phyloP scores from a whole-genome alignment of 352 stramenopile genomes.

The Phytophthora meadii region DNA sequence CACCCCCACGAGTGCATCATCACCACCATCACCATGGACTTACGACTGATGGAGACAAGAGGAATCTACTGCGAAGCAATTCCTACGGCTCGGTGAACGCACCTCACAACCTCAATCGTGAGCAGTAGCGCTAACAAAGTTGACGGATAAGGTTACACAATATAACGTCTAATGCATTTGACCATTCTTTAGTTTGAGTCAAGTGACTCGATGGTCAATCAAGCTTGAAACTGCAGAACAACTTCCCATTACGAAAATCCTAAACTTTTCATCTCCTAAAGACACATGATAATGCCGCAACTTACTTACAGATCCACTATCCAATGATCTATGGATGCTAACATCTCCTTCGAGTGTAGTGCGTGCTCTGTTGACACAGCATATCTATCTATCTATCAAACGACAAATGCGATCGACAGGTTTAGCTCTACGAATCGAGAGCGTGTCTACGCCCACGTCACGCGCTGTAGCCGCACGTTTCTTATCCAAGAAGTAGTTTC shows the following conservation, averaged over 20 bases:
- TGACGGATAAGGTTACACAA: neutral
- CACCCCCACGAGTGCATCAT: slow-evolving; percentile 54
- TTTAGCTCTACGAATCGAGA: slow-evolving; percentile 25
- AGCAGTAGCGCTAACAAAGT: slow-evolving; percentile 15
- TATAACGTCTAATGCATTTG: slow-evolving; percentile 12
- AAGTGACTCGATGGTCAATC: too few species aligned
- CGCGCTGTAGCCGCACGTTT: slow-evolving; percentile 15
- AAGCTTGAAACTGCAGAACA: too few species aligned
- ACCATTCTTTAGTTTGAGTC: neutral
- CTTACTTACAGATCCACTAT: too few species aligned
- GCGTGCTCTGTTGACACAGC: too few species aligned
- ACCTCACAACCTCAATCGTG: slow-evolving; percentile 25
- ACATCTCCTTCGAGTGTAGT: too few species aligned
- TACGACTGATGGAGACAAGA: slow-evolving; percentile 10
- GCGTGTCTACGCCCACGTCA: slow-evolving; percentile 16
- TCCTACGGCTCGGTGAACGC: slow-evolving; percentile 32
- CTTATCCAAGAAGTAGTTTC: slow-evolving; percentile 20
- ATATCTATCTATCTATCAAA: neutral
- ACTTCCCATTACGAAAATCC: too few species aligned
- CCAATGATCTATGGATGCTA: too few species aligned
- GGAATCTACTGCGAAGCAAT: slow-evolving; percentile 21
- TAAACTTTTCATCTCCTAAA: too few species aligned
- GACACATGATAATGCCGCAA: too few species aligned
- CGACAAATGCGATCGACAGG: slow-evolving; percentile 2
- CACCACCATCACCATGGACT: slow-evolving; percentile 34